phyloP scores from a whole-genome alignment of 2,329 filamentous ascomycete species.

The Ophiocordyceps camponoti-leonardi region DNA sequence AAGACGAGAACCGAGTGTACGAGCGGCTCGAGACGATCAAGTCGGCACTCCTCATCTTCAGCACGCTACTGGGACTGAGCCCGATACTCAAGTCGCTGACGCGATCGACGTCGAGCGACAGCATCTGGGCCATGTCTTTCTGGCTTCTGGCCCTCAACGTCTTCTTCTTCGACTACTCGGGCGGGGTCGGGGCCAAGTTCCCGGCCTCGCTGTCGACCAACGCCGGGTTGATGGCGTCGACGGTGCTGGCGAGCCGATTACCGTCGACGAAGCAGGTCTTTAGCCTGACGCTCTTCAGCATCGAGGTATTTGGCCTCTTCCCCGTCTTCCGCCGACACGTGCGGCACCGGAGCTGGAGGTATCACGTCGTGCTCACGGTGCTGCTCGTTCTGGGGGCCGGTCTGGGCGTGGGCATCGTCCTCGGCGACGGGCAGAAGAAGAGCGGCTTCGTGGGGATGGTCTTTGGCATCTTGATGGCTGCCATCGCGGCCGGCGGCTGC shows the following conservation, averaged over 20 bases:
- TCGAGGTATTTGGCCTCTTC: constrained; percentile 92
- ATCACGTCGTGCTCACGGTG: constrained; percentile 62
- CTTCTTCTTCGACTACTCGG: constrained; percentile 94
- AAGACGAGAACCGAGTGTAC: constrained; percentile 21
- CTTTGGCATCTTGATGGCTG: constrained; percentile 56
- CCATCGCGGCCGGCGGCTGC: constrained; percentile 75
- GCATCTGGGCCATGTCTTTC: constrained; percentile 92
- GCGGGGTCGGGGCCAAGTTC: constrained; percentile 44
- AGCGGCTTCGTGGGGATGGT: constrained; percentile 53
- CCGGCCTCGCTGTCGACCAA: constrained; percentile 76
- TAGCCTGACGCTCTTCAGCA: constrained; percentile 84
- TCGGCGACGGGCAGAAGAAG: constrained; percentile 35
- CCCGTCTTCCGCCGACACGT: constrained; percentile 92
- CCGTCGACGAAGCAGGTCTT: constrained; percentile 90
- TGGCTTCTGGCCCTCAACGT: constrained; percentile 91
- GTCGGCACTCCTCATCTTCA: constrained; percentile 84
- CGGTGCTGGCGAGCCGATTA: constrained; percentile 78
- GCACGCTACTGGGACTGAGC: constrained; percentile 74
- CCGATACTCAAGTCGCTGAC: constrained; percentile 97
- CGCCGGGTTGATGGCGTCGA: constrained; percentile 88
- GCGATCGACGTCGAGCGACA: constrained; percentile 77
- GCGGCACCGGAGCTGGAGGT: constrained; percentile 62
- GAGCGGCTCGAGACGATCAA: constrained; percentile 65
- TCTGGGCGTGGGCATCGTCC: constrained; percentile 52
- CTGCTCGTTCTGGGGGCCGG: constrained; percentile 65